phyloP scores from a whole-genome alignment of 2,329 filamentous ascomycete genomes.

The Cercospora zeae-maydis region DNA sequence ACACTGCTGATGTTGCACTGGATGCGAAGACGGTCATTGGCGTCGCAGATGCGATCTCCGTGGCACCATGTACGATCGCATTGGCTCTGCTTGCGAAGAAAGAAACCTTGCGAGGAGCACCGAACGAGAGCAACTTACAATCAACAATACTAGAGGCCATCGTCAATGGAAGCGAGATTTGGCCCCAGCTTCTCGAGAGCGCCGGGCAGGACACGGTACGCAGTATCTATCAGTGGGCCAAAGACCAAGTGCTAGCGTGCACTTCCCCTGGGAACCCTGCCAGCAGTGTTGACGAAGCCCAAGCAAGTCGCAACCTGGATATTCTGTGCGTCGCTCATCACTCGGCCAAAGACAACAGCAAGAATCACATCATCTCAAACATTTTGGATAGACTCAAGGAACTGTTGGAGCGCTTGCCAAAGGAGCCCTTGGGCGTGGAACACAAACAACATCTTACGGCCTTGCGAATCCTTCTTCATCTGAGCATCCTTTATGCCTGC shows the following conservation, averaged over 20 bases:
- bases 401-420: constrained; percentile 18
- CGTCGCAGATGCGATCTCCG: constrained; percentile 25
- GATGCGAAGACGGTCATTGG: constrained; percentile 19
- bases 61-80: constrained; percentile 22
- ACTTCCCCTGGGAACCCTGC: constrained; percentile 5
- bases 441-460: constrained; percentile 6
- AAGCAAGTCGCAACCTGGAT: constrained; percentile 24
- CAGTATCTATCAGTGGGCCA: constrained; percentile 33
- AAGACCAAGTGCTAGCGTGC: constrained; percentile 34
- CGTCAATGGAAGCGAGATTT: constrained; percentile 42
- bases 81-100: constrained; percentile 18
- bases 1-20: neutral
- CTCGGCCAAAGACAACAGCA: constrained; percentile 19
- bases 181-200: constrained; percentile 43
- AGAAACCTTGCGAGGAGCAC: neutral
- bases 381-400: constrained; percentile 30
- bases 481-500: constrained; percentile 39
- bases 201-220: constrained; percentile 32
- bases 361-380: constrained; percentile 14
- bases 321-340: constrained; percentile 31
- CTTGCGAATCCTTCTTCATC: constrained; percentile 38
- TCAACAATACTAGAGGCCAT: constrained; percentile 40
- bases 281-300: neutral
- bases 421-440: constrained; percentile 2
- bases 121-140: constrained; percentile 15